These are phyloP conservation scores for Xylaria hypoxylon DNA, from an alignment of 2,329 filamentous ascomycete species.

Conservation along the genomic window DNA sequence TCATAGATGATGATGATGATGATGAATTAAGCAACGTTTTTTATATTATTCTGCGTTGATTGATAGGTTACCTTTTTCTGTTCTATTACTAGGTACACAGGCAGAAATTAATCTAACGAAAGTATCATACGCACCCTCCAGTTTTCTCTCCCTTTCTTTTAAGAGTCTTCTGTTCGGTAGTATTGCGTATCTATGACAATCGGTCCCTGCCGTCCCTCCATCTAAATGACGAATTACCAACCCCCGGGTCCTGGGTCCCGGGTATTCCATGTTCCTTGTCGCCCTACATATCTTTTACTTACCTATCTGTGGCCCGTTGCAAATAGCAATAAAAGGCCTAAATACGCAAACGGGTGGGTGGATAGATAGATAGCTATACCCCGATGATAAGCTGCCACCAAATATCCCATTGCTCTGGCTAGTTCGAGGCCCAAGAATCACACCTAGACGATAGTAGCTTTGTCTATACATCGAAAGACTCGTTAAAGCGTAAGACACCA, in stretches of 20 bases:
- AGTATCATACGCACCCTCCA: constrained; percentile 2
- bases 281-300: not conserved
- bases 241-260: not conserved
- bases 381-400: not conserved
- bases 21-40: constrained; percentile 9
- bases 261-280: constrained; percentile 18
- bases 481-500: constrained; percentile 91
- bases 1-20: not conserved
- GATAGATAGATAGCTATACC: not conserved
- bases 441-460: constrained; percentile 21
- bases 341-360: not conserved
- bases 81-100: constrained; percentile 5
- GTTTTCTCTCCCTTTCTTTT: constrained; percentile 8
- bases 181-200: constrained; percentile 3
- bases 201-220: not conserved
- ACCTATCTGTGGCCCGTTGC: not conserved
- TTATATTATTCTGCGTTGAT: not conserved
- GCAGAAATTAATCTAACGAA: not conserved
- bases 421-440: not conserved
- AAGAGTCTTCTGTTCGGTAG: not conserved
- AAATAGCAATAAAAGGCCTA: not conserved
- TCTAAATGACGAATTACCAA: constrained; percentile 9
- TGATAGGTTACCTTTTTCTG: not conserved
- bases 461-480: constrained; percentile 79
- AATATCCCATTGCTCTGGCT: not conserved